Conservation (phyloP, 2,329 filamentous ascomycete genomes). For the Intubia oerlemansii region DNA sequence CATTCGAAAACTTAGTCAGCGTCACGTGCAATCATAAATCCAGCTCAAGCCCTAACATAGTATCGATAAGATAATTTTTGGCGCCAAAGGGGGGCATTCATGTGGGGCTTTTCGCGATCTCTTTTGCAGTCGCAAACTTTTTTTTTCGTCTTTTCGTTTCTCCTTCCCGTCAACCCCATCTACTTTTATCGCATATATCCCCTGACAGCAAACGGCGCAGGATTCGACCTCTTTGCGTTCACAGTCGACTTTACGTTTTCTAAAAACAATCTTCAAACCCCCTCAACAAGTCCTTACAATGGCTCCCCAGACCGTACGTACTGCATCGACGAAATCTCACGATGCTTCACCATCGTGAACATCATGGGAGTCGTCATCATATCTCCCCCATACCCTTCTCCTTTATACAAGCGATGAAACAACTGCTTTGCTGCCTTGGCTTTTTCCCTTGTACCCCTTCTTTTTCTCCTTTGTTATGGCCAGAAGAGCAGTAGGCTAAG, state of each 20-base stretch:
- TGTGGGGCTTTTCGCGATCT: slow-evolving; percentile 5
- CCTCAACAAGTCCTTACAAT: slow-evolving; percentile 33
- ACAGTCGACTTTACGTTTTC: slow-evolving; percentile 8
- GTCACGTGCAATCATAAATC: neutral
- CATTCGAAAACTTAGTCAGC: too few relatives aligned
- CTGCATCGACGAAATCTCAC: slow-evolving; percentile 11
- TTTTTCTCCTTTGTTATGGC: neutral
- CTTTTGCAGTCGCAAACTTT: neutral
- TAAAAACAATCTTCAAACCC: slow-evolving; percentile 12
- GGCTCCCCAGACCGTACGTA: slow-evolving; percentile 78
- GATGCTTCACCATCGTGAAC: neutral
- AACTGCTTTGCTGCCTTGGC: slow-evolving; percentile 84
- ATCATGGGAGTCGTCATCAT: too few relatives aligned
- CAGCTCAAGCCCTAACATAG: slow-evolving; percentile 1
- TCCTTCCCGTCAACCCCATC: slow-evolving; percentile 5
- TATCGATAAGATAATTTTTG: slow-evolving; percentile 1
- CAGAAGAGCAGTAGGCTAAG: slow-evolving; percentile 83
- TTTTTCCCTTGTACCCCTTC: slow-evolving; percentile 9
- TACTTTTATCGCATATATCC: slow-evolving; percentile 1
- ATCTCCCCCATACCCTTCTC: too few relatives aligned
- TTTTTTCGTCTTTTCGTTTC: slow-evolving; percentile 2
- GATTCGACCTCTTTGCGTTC: slow-evolving; percentile 53
- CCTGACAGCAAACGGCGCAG: slow-evolving; percentile 32
- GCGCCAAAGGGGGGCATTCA: slow-evolving; percentile 4
- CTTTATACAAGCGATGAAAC: too few relatives aligned